Evolutionary conservation across 768 basidiomycete genomes (phyloP).

Genomic region (Filobasidium floriforme): DNA sequence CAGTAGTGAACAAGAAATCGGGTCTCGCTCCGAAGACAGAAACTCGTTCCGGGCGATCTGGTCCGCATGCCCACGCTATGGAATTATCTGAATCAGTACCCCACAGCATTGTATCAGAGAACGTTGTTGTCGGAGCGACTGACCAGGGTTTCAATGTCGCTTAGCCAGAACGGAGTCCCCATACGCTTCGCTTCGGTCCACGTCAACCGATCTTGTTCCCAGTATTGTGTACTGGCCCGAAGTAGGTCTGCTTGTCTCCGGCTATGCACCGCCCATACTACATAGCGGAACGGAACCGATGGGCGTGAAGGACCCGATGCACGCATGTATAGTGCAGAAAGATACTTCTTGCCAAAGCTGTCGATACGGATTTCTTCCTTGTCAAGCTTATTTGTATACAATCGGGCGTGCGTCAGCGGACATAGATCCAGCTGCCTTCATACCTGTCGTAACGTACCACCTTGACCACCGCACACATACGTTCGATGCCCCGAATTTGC

Average conservation of each 20-base stretch:
- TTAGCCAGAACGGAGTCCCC: conserved; percentile 2
- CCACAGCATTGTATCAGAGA: neutral
- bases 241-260: conserved; percentile 2
- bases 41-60: conserved; percentile 85
- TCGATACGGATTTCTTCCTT: neutral
- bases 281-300: conserved; percentile 1
- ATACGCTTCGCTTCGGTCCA: conserved; percentile 6
- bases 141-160: conserved; percentile 4
- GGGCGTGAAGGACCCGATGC: conserved; percentile 1
- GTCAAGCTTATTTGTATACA: neutral
- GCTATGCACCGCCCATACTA: neutral
- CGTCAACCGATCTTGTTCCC: neutral
- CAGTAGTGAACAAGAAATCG: conserved; percentile 76
- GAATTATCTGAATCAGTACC: neutral
- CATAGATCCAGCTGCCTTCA: no score
- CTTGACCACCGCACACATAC: neutral
- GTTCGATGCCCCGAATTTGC: neutral
- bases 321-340: neutral
- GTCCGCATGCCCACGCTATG: conserved; percentile 73
- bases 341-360: neutral
- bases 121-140: neutral
- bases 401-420: no score
- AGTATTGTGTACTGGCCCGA: neutral
- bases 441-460: neutral
- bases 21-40: conserved; percentile 77